A percentile compares a stretch with the other conserved stretches of the same genome.
Conservation (phyloP, 768 basidiomycete genomes). For the Mycena polygramma region DNA sequence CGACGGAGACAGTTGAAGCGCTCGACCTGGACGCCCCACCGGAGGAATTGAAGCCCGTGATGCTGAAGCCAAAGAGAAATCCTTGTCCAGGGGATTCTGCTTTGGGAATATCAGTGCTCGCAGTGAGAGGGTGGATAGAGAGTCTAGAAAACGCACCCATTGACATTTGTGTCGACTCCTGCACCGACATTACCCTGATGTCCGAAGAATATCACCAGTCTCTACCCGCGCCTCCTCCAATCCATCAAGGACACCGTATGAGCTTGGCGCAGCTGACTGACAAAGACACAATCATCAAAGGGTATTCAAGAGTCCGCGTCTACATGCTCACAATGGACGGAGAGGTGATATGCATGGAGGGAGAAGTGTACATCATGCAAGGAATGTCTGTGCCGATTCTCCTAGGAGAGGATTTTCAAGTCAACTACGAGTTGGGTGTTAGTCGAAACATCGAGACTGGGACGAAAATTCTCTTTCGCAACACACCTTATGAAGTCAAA, state of each 20-base stretch:
- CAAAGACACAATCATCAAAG: background rate
- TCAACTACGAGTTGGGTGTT: background rate
- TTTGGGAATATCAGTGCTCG: background rate
- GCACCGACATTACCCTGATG: background rate
- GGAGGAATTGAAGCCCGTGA: background rate
- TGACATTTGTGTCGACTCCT: background rate
- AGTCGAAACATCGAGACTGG: background rate
- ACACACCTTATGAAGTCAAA: background rate
- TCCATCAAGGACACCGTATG: background rate
- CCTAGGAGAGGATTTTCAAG: background rate
- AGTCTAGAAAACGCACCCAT: background rate
- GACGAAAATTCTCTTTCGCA: background rate
- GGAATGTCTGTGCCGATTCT: background rate
- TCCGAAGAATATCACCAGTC: background rate
- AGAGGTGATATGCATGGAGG: background rate
- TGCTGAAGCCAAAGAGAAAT: background rate
- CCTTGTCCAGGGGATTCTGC: background rate
- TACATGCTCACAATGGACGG: background rate
- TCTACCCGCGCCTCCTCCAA: background rate
- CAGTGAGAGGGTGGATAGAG: background rate
- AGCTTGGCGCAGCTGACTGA: background rate
- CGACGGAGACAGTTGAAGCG: no score
- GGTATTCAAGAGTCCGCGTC: background rate
- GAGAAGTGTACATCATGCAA: background rate
- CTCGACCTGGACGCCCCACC: no score